Evolutionary conservation across 441 rosid genomes (phyloP), one percentile per base, ranked within the genome.

Genomic region (Croton setiger): DNA sequence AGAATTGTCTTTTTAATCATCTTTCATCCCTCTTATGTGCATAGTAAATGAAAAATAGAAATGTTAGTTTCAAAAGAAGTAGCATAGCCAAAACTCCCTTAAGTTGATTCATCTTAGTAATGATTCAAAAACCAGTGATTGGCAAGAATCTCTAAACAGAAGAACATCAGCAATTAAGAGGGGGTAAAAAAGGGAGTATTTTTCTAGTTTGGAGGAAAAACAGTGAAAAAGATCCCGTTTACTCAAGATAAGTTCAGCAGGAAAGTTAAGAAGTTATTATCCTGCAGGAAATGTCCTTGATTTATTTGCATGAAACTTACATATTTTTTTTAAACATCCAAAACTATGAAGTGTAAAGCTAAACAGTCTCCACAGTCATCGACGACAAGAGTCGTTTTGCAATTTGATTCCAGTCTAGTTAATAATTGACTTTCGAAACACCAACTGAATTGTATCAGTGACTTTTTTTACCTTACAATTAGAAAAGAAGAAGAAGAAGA

Each of bases 121-220:
- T 31, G 41, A 60, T 39, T 4, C 15, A 47, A n/a, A 2, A 39
- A 39, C 8, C 3, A 18, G 48, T 39, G 17, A 39, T 39, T n/a
- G 39, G 48, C 7, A 60, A 17, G 27, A 39, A 37, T n/a, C 37
- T 39, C 47, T 60, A 17, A 36, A 60, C 27, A 37, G 39, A 37
- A 39, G 48, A 44, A 37, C 7, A 10, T 7, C 17, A 60, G 15
- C 61, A 60, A 41, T 15, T 60, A 4, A 57, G 20, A 18, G 23
- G 74, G 74, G 17, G 57, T 68, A 17, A 53, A 43, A 21, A 59
- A 31, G 58, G 63, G 15, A 20, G 12, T 10, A 33, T 14, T 57
- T 56, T 33, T 5, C 21, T 20, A 52, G 6, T 7, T 6, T 7
- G 9, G 27, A n/a, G 18, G 55, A 52, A 52, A 3, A 52, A 52